Evolutionary conservation across 257 asterid genomes (phyloP).

Genomic region (Sherardia arvensis): DNA sequence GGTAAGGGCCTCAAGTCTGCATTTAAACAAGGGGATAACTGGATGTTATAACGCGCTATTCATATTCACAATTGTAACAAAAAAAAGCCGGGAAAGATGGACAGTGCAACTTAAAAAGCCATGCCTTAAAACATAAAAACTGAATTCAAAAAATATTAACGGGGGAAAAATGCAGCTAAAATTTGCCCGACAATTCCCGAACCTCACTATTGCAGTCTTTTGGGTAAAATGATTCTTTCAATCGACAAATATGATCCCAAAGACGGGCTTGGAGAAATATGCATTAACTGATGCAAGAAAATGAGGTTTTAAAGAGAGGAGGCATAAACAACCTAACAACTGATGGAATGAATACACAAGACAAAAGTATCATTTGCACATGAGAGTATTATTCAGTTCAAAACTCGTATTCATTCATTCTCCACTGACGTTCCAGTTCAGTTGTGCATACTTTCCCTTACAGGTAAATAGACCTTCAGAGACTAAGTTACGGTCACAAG

Average conservation of each 20-base stretch:
- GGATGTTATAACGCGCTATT: not conserved
- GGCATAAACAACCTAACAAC: not conserved
- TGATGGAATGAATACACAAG: not conserved
- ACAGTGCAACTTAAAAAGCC: not conserved
- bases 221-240: not conserved
- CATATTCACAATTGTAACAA: not conserved
- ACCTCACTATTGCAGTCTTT: not conserved
- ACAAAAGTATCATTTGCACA: not conserved
- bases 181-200: not conserved
- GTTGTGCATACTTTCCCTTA: too few relatives aligned
- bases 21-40: constrained; percentile 26
- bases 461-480: not conserved
- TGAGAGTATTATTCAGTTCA: too few relatives aligned
- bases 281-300: not conserved
- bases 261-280: not conserved
- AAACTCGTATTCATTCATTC: not conserved
- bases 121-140: too few relatives aligned
- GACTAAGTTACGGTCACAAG: not conserved
- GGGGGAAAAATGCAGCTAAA: not conserved
- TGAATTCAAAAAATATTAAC: not conserved
- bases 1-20: constrained; percentile 60
- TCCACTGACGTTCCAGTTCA: not conserved
- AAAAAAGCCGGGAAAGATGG: not conserved
- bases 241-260: not conserved
- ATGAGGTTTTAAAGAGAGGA: not conserved